Evolutionary conservation across 2,329 filamentous ascomycete genomes (phyloP).

Genomic region (Sordariomycetes sp.): DNA sequence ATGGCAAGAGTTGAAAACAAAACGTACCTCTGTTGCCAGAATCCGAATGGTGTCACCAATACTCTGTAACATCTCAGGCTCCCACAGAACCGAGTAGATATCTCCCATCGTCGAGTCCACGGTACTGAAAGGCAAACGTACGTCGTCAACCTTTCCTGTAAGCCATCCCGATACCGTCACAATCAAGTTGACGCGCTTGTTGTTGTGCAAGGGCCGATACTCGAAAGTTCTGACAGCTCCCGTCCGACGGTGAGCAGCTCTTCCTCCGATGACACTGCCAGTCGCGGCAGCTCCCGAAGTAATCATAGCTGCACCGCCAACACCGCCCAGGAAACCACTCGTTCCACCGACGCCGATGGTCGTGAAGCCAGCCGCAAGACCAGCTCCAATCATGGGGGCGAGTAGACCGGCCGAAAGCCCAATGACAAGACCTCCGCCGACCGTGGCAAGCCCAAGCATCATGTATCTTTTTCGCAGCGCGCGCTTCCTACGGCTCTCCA

Average conservation of each 20-base stretch:
- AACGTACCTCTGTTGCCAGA: slow-evolving; percentile 81
- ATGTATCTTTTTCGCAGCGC: slow-evolving; percentile 78
- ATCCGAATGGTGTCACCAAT: slow-evolving; percentile 99
- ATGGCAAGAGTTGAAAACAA: too few relatives aligned
- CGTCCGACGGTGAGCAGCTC: slow-evolving; percentile 78
- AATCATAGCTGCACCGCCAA: slow-evolving; percentile 88
- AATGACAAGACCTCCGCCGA: slow-evolving; percentile 90
- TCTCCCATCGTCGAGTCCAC: slow-evolving; percentile 98
- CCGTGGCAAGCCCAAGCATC: slow-evolving; percentile 94
- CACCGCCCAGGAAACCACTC: slow-evolving; percentile 78
- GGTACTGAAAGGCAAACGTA: slow-evolving; percentile 89
- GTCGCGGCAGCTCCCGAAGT: slow-evolving; percentile 82
- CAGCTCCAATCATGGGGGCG: slow-evolving; percentile 88
- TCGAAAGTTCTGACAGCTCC: slow-evolving; percentile 95
- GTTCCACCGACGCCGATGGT: slow-evolving; percentile 91
- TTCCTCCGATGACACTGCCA: slow-evolving; percentile 76
- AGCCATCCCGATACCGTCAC: slow-evolving; percentile 97
- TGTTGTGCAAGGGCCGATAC: slow-evolving; percentile 93
- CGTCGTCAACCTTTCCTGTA: slow-evolving; percentile 95
- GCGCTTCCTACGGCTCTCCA: slow-evolving; percentile 74
- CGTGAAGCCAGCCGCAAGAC: slow-evolving; percentile 87
- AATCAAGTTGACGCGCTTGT: slow-evolving; percentile 92
- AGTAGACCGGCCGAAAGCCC: slow-evolving; percentile 86
- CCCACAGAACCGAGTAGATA: slow-evolving; percentile 93
- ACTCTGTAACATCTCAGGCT: slow-evolving; percentile 93